Evolutionary conservation across 495 filamentous ascomycete genomes (phyloP).

Genomic region (Talaromyces adpressus): DNA sequence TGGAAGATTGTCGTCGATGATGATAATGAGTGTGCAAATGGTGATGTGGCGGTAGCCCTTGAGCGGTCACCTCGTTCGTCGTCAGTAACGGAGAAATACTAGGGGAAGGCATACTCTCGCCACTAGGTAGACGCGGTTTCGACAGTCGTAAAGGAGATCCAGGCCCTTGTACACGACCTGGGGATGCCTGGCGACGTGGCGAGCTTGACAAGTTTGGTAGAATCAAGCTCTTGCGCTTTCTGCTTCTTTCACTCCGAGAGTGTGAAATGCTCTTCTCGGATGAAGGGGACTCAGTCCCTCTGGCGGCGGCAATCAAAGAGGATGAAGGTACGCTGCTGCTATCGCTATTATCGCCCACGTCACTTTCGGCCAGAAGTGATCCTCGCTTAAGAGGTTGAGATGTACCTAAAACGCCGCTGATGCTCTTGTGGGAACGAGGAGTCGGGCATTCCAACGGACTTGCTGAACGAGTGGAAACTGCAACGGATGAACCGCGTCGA

Average conservation of each 20-base stretch:
- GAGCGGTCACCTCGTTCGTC: conserved; percentile 71
- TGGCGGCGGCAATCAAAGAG: conserved; percentile 58
- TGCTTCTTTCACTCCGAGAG: conserved; percentile 62
- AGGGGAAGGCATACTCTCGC: conserved; percentile 74
- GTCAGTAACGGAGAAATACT: conserved; percentile 82
- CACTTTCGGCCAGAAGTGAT: conserved; percentile 70
- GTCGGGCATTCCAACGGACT: conserved; percentile 91
- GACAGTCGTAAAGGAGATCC: conserved; percentile 82
- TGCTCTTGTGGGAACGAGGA: conserved; percentile 76
- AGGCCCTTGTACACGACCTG: conserved; percentile 64
- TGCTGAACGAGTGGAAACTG: conserved; percentile 68
- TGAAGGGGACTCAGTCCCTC: conserved; percentile 80
- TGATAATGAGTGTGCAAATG: conserved; percentile 43
- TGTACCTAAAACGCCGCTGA: conserved; percentile 53
- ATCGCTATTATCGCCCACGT: conserved; percentile 74
- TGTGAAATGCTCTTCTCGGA: conserved; percentile 73
- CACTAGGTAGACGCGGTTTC: conserved; percentile 73
- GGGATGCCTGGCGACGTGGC: conserved; percentile 79
- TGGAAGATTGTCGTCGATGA: conserved; percentile 86
- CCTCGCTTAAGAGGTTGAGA: conserved; percentile 59
- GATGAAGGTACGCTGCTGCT: conserved; percentile 68
- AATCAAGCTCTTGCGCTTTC: conserved; percentile 76
- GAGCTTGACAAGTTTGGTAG: conserved; percentile 64
- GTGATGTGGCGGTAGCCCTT: conserved; percentile 42
- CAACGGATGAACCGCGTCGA: conserved; percentile 45